phyloP scores from a whole-genome alignment of 768 basidiomycete genomes.

The Terana coerulea region DNA sequence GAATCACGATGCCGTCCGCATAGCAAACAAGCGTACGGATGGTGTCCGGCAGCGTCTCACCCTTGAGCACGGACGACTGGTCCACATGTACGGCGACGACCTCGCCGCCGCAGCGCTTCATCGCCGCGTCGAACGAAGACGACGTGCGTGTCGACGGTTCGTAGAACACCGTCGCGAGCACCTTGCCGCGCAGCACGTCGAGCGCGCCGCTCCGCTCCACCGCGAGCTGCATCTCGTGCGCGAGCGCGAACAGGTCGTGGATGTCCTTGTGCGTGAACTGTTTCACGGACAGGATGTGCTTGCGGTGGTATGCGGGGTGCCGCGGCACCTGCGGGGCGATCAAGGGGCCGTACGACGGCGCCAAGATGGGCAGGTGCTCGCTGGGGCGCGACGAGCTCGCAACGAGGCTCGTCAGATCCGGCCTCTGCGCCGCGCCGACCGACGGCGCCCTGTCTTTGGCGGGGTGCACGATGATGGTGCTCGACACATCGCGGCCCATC shows the following conservation, averaged over 20 bases:
- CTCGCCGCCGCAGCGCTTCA: conserved; percentile 97
- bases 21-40: conserved; percentile 94
- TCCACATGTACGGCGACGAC: conserved; percentile 84
- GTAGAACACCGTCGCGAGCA: conserved; percentile 91
- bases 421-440: conserved; percentile 15
- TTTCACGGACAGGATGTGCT: conserved; percentile 92
- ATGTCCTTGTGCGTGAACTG: conserved; percentile 88
- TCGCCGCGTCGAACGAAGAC: conserved; percentile 95
- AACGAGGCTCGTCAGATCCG: conserved; percentile 13
- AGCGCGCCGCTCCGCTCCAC: conserved; percentile 88
- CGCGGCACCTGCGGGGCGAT: conserved; percentile 41
- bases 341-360: conserved; percentile 28
- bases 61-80: conserved; percentile 86
- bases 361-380: conserved; percentile 13
- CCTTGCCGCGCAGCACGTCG: conserved; percentile 86
- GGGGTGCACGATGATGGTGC: conserved; percentile 46
- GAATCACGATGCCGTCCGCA: conserved; percentile 89
- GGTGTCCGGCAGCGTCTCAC: conserved; percentile 91
- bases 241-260: conserved; percentile 90
- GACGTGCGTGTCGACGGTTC: conserved; percentile 97
- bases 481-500: conserved; percentile 71
- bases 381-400: conserved; percentile 1
- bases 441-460: conserved; percentile 26
- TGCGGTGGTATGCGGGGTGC: conserved; percentile 87
- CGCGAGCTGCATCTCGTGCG: conserved; percentile 94